Conservation (phyloP, 495 filamentous ascomycete genomes). For the Penicillium coprophilum region DNA sequence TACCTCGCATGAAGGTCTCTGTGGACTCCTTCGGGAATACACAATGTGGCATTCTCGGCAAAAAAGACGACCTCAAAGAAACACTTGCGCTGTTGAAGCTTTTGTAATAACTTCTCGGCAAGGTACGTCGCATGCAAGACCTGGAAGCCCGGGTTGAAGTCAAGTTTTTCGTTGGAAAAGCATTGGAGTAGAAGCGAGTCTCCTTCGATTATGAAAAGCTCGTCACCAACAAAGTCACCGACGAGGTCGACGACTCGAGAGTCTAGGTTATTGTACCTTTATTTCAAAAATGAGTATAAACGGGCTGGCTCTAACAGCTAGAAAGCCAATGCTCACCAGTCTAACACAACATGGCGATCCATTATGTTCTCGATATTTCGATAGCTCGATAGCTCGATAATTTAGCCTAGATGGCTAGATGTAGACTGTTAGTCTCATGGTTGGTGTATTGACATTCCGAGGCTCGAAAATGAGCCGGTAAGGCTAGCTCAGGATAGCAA, state of each 20-base stretch:
- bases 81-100: constrained; percentile 60
- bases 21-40: constrained; percentile 11
- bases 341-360: background rate
- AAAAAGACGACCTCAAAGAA: constrained; percentile 71
- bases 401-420: background rate
- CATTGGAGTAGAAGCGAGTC: constrained; percentile 66
- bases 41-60: constrained; percentile 32
- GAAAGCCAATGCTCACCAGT: background rate
- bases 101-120: constrained; percentile 62
- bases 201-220: constrained; percentile 71
- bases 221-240: constrained; percentile 72
- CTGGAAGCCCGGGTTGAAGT: constrained; percentile 68
- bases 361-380: background rate
- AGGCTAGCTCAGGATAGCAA: background rate
- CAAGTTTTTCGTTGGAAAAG: constrained; percentile 57
- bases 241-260: constrained; percentile 33
- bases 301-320: too few species aligned
- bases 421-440: background rate
- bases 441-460: background rate
- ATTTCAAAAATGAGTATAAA: background rate
- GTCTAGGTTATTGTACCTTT: constrained; percentile 22
- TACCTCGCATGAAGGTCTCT: constrained; percentile 45
- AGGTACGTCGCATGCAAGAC: constrained; percentile 67
- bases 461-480: background rate
- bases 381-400: background rate